Evolutionary conservation across 2,329 filamentous ascomycete species (phyloP).

Genomic region (Scorias spongiosa): DNA sequence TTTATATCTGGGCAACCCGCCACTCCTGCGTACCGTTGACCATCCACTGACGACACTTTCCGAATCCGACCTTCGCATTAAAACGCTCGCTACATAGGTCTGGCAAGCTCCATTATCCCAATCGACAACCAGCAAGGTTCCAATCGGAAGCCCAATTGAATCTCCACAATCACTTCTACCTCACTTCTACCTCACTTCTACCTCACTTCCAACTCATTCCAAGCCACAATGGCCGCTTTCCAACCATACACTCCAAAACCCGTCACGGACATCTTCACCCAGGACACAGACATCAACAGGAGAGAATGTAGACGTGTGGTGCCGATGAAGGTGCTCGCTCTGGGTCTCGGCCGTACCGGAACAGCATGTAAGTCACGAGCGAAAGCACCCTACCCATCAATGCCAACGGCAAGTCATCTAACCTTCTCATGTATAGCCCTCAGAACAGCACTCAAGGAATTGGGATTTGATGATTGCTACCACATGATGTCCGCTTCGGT

Average conservation of each 20-base stretch:
- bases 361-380: slow-evolving; percentile 42
- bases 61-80: no score
- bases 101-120: no score
- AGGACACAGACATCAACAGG: slow-evolving; percentile 48
- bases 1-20: no score
- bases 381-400: neutral
- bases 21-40: no score
- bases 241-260: slow-evolving; percentile 32
- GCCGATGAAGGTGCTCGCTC: slow-evolving; percentile 56
- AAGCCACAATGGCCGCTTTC: slow-evolving; percentile 19
- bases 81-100: no score
- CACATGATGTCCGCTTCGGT: slow-evolving; percentile 59
- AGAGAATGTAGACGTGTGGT: slow-evolving; percentile 49
- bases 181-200: no score
- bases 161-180: no score
- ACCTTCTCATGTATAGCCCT: slow-evolving; percentile 31
- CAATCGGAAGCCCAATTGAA: no score
- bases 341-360: slow-evolving; percentile 55
- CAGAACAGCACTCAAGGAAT: slow-evolving; percentile 47
- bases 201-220: no score
- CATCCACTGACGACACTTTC: no score
- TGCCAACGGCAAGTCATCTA: neutral
- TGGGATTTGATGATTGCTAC: slow-evolving; percentile 55
- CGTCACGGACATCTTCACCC: slow-evolving; percentile 45
- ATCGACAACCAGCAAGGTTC: no score